A percentile compares a stretch with the other conserved stretches of the same genome.
phyloP scores from a whole-genome alignment of 2,329 filamentous ascomycete species.

The Didymella lethalis region DNA sequence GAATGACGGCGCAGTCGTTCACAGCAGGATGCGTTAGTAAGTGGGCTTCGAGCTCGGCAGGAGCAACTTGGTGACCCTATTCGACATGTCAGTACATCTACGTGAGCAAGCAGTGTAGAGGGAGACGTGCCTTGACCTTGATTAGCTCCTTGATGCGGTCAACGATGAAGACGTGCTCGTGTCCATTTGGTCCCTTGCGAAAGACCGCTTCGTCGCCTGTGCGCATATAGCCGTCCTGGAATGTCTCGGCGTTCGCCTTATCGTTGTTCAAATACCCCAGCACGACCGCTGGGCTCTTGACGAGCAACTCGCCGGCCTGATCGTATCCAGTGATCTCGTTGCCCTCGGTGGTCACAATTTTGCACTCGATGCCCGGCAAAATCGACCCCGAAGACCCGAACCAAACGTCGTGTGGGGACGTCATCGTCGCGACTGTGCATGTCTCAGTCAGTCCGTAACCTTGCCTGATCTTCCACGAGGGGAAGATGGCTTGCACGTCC shows the following conservation, averaged over 20 bases:
- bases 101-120: background rate
- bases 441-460: constrained; percentile 85
- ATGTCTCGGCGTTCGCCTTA: constrained; percentile 82
- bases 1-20: constrained; percentile 81
- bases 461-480: constrained; percentile 71
- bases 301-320: constrained; percentile 79
- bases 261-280: constrained; percentile 89
- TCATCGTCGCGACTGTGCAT: constrained; percentile 71
- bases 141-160: constrained; percentile 83
- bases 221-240: constrained; percentile 76
- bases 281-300: constrained; percentile 74
- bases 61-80: constrained; percentile 83
- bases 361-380: constrained; percentile 69
- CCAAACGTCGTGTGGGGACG: constrained; percentile 68
- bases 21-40: constrained; percentile 77
- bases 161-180: constrained; percentile 84
- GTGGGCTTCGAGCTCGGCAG: constrained; percentile 82
- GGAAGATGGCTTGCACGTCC: constrained; percentile 68
- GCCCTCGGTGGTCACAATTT: constrained; percentile 73
- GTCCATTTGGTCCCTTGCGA: constrained; percentile 64
- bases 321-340: constrained; percentile 74
- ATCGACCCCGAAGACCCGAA: constrained; percentile 77
- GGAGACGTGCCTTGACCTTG: constrained; percentile 71
- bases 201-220: constrained; percentile 77
- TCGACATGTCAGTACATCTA: background rate